phyloP scores from a whole-genome alignment of 2,329 filamentous ascomycete species.

The Geoglossum cookeanum region DNA sequence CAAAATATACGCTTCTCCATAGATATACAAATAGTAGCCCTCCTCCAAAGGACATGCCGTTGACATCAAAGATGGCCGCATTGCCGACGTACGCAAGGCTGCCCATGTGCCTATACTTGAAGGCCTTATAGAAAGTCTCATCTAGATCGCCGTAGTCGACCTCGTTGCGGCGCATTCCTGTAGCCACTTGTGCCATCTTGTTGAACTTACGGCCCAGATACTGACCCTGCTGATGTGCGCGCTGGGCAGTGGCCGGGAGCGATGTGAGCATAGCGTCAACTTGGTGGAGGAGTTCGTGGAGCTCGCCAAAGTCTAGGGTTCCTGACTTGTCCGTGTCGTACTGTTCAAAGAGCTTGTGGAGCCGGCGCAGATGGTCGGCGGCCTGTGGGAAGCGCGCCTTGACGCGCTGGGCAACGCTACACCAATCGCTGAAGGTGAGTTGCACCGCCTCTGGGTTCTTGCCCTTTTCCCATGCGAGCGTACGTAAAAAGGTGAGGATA shows the following conservation, averaged over 20 bases:
- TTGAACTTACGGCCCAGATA: slow-evolving; percentile 92
- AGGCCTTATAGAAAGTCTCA: slow-evolving; percentile 80
- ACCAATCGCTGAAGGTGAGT: slow-evolving; percentile 77
- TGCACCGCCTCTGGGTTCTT: slow-evolving; percentile 77
- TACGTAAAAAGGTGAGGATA: slow-evolving; percentile 75
- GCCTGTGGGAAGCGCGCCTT: slow-evolving; percentile 85
- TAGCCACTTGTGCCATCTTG: slow-evolving; percentile 60
- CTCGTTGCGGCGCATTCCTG: slow-evolving; percentile 60
- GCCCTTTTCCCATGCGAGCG: slow-evolving; percentile 77
- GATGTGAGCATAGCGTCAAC: slow-evolving; percentile 93
- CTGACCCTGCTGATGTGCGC: slow-evolving; percentile 84
- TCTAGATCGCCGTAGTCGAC: slow-evolving; percentile 80
- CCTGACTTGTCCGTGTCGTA: slow-evolving; percentile 90
- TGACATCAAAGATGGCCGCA: slow-evolving; percentile 82
- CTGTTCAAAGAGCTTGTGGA: slow-evolving; percentile 77
- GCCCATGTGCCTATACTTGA: slow-evolving; percentile 83
- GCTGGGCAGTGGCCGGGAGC: slow-evolving; percentile 84
- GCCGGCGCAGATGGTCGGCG: slow-evolving; percentile 61
- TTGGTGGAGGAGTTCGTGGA: slow-evolving; percentile 70
- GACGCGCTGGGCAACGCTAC: slow-evolving; percentile 62
- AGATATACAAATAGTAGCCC: slow-evolving; percentile 87
- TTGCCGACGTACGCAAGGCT: slow-evolving; percentile 92
- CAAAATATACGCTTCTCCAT: slow-evolving; percentile 93
- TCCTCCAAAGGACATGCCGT: slow-evolving; percentile 56
- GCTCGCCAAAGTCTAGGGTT: slow-evolving; percentile 83